Evolutionary conservation across 2,329 filamentous ascomycete species (phyloP), one percentile per base, ranked within the genome.

Genomic region (Diaporthe eres): DNA sequence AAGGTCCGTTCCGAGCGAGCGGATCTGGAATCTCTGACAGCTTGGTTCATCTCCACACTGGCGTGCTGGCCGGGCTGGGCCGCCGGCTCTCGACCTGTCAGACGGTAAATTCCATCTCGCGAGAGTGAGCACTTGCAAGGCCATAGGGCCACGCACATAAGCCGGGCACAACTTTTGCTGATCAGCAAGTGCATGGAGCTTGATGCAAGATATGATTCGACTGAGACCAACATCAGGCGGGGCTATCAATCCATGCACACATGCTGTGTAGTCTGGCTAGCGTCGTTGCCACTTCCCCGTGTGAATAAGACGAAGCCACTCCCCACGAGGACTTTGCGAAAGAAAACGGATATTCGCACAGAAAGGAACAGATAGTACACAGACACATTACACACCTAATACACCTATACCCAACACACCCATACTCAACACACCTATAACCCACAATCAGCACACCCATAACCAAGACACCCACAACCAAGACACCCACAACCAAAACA

Each of bases 1-100:
- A 70, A 70, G 65, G 49, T 55, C 65, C 61, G 71, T 53, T 65
- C 71, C 71, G 71, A 55, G 47, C 60, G 47, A 57, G 71, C 71
- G 71, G 71, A 57, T 65, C 47, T 65, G 71, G 71, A 51, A 42
- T 42, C 28, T 42, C 28, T 55, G 65, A 70, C 47, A 70, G 65
- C 65, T 53, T 55, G 65, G 65, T 42, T 70, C 65, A 42, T 70
- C 65, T 42, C 65, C 65, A 70, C 65, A 68, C 22, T 28, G 65
- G 65, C 65, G 47, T 42, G 65, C 65, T 70, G 65, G 42, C 65
- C 65, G 65, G 65, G 49, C 65, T 70, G 65, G 65, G 37, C 65
- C 65, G 65, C 65, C 49, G 47, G 49, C 65, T 70, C 12, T 37
- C 47, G 34, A 53, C 15, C 47, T 68, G 65, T 70, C 65, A 68